Percentiles rank a stretch among this genome's conserved stretches.
Conservation (phyloP, 2,329 filamentous ascomycete genomes). For the Epichloe elymi region DNA sequence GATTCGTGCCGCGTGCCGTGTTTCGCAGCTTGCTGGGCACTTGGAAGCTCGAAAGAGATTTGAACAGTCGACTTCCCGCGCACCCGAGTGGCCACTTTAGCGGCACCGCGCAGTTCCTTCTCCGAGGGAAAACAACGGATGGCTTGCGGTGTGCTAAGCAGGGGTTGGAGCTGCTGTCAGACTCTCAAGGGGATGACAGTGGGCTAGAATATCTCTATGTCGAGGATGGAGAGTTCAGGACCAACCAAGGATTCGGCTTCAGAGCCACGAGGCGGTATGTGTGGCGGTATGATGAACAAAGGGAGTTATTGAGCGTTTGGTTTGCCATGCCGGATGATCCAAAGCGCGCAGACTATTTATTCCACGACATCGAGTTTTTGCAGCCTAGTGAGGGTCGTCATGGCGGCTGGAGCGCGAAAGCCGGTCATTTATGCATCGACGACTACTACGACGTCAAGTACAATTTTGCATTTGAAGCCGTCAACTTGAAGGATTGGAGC, state of each 20-base stretch:
- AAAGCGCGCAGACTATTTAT: conserved; percentile 55
- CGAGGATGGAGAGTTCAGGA: conserved; percentile 52
- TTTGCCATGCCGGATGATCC: conserved; percentile 54
- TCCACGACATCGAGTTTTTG: conserved; percentile 58
- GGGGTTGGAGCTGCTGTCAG: neutral
- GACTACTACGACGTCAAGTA: conserved; percentile 62
- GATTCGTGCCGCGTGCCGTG: conserved; percentile 50
- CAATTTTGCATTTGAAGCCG: conserved; percentile 48
- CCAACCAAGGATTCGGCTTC: conserved; percentile 42
- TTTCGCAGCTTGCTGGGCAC: conserved; percentile 58
- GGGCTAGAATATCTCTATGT: conserved; percentile 54
- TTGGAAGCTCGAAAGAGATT: conserved; percentile 50
- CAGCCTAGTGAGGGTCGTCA: conserved; percentile 18
- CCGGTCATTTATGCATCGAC: conserved; percentile 56
- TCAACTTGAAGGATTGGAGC: conserved; percentile 44
- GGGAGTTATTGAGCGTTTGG: conserved; percentile 56
- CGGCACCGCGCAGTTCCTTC: conserved; percentile 52
- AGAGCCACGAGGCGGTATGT: conserved; percentile 53
- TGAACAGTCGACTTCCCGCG: conserved; percentile 38
- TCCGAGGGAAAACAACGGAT: conserved; percentile 44
- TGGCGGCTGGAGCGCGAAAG: conserved; percentile 48
- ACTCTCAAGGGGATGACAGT: conserved; percentile 15
- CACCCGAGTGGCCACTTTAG: conserved; percentile 52
- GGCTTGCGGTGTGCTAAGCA: conserved; percentile 25
- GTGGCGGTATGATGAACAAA: conserved; percentile 52